phyloP scores from a whole-genome alignment of 2,329 filamentous ascomycete species.

The Paraconiothyrium sp. region DNA sequence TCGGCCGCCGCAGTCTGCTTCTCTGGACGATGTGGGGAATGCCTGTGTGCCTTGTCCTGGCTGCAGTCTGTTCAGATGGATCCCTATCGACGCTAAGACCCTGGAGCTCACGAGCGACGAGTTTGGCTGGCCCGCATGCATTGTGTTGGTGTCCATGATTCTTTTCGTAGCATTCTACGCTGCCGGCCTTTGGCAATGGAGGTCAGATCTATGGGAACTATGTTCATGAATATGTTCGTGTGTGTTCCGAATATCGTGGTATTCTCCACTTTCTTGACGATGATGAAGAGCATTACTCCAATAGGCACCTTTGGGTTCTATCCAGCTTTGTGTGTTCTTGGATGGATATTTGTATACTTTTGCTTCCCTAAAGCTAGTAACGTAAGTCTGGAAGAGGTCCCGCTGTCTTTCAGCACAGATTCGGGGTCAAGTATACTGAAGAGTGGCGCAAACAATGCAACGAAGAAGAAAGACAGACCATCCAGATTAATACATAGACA shows the following conservation, averaged over 20 bases:
- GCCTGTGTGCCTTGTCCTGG: conserved; percentile 54
- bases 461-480: background rate
- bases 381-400: conserved; percentile 64
- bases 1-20: conserved; percentile 58
- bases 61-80: conserved; percentile 58
- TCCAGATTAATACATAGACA: too few species aligned
- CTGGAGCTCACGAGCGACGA: conserved; percentile 48
- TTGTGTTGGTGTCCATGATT: conserved; percentile 57
- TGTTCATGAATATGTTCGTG: conserved; percentile 59
- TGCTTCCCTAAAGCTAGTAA: conserved; percentile 61
- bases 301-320: conserved; percentile 64
- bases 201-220: conserved; percentile 59
- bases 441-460: background rate
- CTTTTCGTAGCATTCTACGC: conserved; percentile 55
- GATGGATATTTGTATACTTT: conserved; percentile 59
- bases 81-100: conserved; percentile 56
- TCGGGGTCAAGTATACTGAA: background rate
- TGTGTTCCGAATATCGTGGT: conserved; percentile 54
- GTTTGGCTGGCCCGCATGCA: conserved; percentile 45
- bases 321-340: conserved; percentile 59
- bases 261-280: conserved; percentile 60
- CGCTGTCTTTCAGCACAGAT: conserved; percentile 44
- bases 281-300: conserved; percentile 61
- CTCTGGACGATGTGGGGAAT: conserved; percentile 58
- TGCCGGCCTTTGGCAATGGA: conserved; percentile 59